These are phyloP conservation scores for Cyberlindnera sargentensis DNA, from an alignment of 805 yeast genomes.

Conservation along the genomic window DNA sequence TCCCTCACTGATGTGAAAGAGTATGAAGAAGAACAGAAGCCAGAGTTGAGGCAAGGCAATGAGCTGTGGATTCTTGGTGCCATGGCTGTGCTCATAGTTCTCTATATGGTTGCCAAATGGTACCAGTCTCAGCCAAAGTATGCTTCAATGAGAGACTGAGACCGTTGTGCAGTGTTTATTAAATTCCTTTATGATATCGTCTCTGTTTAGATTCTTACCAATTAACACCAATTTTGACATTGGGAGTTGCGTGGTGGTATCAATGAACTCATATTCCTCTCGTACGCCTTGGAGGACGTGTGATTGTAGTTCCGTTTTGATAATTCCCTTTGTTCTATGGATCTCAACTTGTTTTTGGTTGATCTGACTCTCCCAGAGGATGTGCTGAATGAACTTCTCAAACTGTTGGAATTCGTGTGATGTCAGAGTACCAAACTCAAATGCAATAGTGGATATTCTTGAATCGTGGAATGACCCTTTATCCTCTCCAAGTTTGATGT, in stretches of 20 bases:
- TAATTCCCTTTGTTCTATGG: conserved; percentile 76
- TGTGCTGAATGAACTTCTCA: conserved; percentile 58
- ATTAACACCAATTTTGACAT: conserved; percentile 64
- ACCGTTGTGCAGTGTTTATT: conserved; percentile 5
- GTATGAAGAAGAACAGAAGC: conserved; percentile 12
- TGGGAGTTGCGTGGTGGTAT: conserved; percentile 30
- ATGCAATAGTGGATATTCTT: conserved; percentile 45
- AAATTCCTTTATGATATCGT: conserved; percentile 30
- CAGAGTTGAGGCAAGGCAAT: conserved; percentile 7
- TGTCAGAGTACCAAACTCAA: conserved; percentile 34
- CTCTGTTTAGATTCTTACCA: conserved; percentile 52
- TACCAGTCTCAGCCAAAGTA: conserved; percentile 13
- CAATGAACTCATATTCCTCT: conserved; percentile 78
- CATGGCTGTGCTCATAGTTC: conserved; percentile 10
- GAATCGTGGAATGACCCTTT: conserved; percentile 39
- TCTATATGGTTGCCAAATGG: conserved; percentile 15
- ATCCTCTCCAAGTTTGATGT: conserved; percentile 21
- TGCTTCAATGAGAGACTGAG: conserved; percentile 22
- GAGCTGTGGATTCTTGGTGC: conserved; percentile 14
- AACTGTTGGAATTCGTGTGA: conserved; percentile 35
- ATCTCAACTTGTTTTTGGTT: conserved; percentile 49
- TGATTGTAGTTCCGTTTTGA: conserved; percentile 34
- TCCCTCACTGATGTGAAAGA: conserved; percentile 15
- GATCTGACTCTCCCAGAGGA: conserved; percentile 66
- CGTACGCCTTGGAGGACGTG: conserved; percentile 76